Conservation (phyloP, 2,329 filamentous ascomycete species). For the Didymella glomerata region DNA sequence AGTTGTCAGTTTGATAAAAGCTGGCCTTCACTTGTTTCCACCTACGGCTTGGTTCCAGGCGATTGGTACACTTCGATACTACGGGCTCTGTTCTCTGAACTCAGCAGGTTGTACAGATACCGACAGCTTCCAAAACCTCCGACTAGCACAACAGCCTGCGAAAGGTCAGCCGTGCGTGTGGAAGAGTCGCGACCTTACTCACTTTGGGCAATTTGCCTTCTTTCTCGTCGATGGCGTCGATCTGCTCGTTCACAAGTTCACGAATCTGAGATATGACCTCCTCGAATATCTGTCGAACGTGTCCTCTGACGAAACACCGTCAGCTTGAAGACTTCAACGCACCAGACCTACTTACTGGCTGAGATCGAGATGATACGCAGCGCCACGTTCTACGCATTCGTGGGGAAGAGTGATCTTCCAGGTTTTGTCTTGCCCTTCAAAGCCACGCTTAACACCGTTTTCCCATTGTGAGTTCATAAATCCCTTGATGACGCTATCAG, state of each 20-base stretch:
- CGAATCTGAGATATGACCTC: constrained; percentile 16
- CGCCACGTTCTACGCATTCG: constrained; percentile 14
- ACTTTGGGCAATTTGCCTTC: constrained; percentile 11
- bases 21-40: too few species aligned
- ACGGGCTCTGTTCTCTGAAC: constrained; percentile 8
- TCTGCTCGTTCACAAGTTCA: constrained; percentile 18
- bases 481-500: constrained; percentile 20
- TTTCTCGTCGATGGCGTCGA: constrained; percentile 1
- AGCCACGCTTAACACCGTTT: constrained; percentile 32
- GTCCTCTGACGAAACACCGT: constrained; percentile 9
- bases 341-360: too few species aligned
- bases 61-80: constrained; percentile 23
- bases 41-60: neutral
- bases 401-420: constrained; percentile 20
- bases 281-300: constrained; percentile 16
- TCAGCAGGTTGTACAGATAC: constrained; percentile 22
- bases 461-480: constrained; percentile 36
- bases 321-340: too few species aligned
- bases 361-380: constrained; percentile 10
- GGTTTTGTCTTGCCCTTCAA: constrained; percentile 18
- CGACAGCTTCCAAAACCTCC: constrained; percentile 24
- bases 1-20: neutral
- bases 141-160: constrained; percentile 22
- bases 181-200: too few species aligned
- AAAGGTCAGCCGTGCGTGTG: too few species aligned